Conservation (phyloP, 768 basidiomycete genomes). For the Tulasnella sp. region DNA sequence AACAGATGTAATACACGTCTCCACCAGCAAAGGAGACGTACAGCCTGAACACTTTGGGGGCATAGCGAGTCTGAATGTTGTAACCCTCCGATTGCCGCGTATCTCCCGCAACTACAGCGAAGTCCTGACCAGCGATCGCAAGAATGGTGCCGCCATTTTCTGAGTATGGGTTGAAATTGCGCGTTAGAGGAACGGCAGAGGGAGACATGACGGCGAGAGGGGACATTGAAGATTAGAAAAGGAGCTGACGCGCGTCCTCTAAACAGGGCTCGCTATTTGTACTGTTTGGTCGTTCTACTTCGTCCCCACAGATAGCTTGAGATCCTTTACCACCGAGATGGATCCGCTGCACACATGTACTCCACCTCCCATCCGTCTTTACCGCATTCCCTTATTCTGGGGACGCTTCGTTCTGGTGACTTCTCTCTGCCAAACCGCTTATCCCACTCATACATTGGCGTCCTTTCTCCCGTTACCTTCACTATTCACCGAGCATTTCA, state of each 20-base stretch:
- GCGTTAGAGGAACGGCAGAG: constrained; percentile 1
- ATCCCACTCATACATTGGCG: too few species aligned
- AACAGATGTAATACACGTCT: too few species aligned
- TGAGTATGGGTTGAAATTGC: constrained; percentile 73
- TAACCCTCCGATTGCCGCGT: constrained; percentile 96
- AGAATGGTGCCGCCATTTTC: constrained; percentile 95
- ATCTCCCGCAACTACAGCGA: constrained; percentile 90
- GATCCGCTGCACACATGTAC: too few species aligned
- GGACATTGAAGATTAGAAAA: background rate
- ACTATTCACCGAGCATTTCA: too few species aligned
- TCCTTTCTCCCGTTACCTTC: too few species aligned
- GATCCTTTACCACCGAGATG: too few species aligned
- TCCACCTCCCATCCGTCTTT: too few species aligned
- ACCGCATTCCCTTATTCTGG: too few species aligned
- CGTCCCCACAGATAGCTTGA: too few species aligned
- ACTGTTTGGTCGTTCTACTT: constrained; percentile 8
- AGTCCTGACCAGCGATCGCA: constrained; percentile 86
- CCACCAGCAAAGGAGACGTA: constrained; percentile 35
- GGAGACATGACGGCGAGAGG: constrained; percentile 7
- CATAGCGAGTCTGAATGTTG: constrained; percentile 94
- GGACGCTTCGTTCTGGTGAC: too few species aligned
- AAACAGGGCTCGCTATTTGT: constrained; percentile 7
- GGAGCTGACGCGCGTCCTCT: constrained; percentile 17
- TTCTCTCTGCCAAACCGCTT: too few species aligned
- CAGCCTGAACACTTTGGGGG: constrained; percentile 89